A percentile compares a stretch with the other conserved stretches of the same genome.
These are phyloP conservation scores for Pisolithus tinctorius DNA, from an alignment of 768 basidiomycete genomes.

Conservation along the genomic window DNA sequence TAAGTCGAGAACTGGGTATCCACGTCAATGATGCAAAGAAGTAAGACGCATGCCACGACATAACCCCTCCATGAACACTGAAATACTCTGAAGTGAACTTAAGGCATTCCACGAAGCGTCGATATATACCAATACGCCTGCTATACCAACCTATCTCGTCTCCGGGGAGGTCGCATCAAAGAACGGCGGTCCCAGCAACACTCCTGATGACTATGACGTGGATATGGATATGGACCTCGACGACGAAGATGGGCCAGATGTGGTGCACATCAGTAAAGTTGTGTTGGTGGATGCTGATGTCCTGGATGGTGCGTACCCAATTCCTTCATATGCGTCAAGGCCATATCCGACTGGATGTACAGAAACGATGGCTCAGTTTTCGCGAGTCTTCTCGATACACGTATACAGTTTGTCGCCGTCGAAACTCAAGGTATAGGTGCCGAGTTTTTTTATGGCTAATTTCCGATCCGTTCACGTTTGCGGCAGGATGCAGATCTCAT, in stretches of 20 bases:
- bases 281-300: conserved; percentile 57
- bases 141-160: conserved; percentile 64
- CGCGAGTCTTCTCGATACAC: conserved; percentile 47
- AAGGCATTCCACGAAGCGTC: conserved; percentile 47
- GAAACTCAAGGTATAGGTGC: conserved; percentile 37
- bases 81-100: conserved; percentile 46
- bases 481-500: conserved; percentile 41
- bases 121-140: conserved; percentile 22
- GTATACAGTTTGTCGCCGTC: conserved; percentile 71
- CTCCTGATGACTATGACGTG: conserved; percentile 19
- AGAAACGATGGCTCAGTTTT: conserved; percentile 53
- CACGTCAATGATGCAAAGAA: conserved; percentile 78
- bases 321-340: neutral
- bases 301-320: conserved; percentile 48
- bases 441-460: neutral
- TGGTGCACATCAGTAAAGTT: conserved; percentile 41
- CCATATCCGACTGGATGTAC: neutral
- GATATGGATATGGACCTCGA: conserved; percentile 32
- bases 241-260: conserved; percentile 36
- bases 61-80: neutral
- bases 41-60: conserved; percentile 32
- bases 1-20: conserved; percentile 63
- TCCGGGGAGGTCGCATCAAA: conserved; percentile 43
- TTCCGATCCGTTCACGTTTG: neutral
- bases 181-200: neutral